Evolutionary conservation across 1,284 basidiomycete genomes (phyloP), one percentile per base, ranked within the genome.

Genomic region (Macrocystidia cucumis): DNA sequence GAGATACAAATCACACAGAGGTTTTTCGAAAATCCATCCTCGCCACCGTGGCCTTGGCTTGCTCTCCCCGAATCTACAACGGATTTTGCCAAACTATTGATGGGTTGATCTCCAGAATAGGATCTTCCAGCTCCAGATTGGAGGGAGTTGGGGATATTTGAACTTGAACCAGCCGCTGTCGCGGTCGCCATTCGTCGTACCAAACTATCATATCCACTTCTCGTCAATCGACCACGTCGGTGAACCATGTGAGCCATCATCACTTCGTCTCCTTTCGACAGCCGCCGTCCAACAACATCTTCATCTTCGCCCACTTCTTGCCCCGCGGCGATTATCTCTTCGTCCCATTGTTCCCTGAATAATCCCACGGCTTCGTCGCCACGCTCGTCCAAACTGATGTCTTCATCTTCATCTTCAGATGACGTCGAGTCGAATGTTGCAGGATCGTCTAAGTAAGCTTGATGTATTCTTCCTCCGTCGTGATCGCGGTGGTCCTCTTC

Each of bases 1-100:
- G 62, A 60, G n/a, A 76, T 82, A 48, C 82, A 86, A 35, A 86
- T 69, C 2, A 86, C 82, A 50, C 82, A 87, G 13, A 47, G 32
- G 19, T 42, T 40, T 68, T n/a, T n/a, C n/a, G n/a, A n/a, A n/a
- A n/a, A n/a, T n/a, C n/a, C n/a, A n/a, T n/a, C n/a, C n/a, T n/a
- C n/a, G n/a, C n/a, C n/a, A n/a, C n/a, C n/a, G n/a, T n/a, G n/a
- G n/a, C n/a, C n/a, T n/a, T n/a, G n/a, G n/a, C n/a, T n/a, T n/a
- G n/a, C n/a, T n/a, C n/a, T n/a, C n/a, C n/a, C n/a, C n/a, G n/a
- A n/a, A n/a, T n/a, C n/a, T n/a, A n/a, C n/a, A n/a, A n/a, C n/a
- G n/a, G n/a, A n/a, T n/a, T n/a, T n/a, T n/a, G n/a, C n/a, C n/a
- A n/a, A n/a, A n/a, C n/a, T n/a, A n/a, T n/a, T n/a, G n/a, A n/a